These are phyloP conservation scores for Flaveria bidentis DNA, from an alignment of 129 eudicot genomes.

Conservation along the genomic window DNA sequence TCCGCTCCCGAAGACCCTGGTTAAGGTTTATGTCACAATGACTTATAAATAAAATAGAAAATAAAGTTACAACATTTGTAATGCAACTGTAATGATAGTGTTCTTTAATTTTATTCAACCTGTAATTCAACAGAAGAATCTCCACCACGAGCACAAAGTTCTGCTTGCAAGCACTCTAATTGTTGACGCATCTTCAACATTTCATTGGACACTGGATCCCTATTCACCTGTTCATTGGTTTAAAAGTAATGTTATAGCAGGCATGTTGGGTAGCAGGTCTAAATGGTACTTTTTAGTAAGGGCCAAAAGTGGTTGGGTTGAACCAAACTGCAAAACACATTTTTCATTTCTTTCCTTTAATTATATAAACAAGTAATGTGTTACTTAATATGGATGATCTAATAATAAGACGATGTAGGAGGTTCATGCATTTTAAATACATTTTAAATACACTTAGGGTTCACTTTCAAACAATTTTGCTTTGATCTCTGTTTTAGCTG, in stretches of 20 bases:
- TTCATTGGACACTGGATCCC: conserved; percentile 95
- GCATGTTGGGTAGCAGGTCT: conserved; percentile 13
- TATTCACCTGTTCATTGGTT: conserved; percentile 60
- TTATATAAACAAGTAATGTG: too few relatives aligned
- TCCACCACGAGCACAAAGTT: conserved; percentile 94
- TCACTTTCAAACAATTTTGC: neutral
- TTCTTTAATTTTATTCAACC: conserved; percentile 34
- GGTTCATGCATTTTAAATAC: too few relatives aligned
- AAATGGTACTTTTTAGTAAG: neutral
- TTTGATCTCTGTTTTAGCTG: neutral
- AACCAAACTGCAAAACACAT: neutral
- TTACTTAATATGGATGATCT: too few relatives aligned
- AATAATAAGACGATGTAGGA: too few relatives aligned
- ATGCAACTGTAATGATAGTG: neutral
- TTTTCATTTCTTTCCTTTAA: too few relatives aligned
- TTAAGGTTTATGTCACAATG: conserved; percentile 17
- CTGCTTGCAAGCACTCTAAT: conserved; percentile 92
- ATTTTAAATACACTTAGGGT: too few relatives aligned
- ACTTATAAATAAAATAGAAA: neutral
- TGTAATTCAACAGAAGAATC: conserved; percentile 82
- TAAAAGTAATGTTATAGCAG: neutral
- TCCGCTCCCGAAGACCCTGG: conserved; percentile 76
- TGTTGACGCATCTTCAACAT: conserved; percentile 99
- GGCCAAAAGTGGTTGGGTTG: neutral
- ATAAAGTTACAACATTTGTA: neutral